Evolutionary conservation across 129 eudicot genomes (phyloP).

Genomic region (Flaveria trinervia): DNA sequence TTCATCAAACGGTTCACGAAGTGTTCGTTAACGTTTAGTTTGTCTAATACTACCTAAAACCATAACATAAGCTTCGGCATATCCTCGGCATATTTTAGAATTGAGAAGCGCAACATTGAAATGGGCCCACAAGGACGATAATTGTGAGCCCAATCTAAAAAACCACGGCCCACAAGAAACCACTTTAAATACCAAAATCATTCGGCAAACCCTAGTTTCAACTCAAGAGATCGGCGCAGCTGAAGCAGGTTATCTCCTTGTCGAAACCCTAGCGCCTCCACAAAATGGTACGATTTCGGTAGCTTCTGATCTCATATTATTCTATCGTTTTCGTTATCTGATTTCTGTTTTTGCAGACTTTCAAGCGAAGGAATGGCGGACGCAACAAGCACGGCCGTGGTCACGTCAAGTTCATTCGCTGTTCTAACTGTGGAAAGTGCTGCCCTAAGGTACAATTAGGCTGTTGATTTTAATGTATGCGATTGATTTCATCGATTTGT

Average conservation of each 20-base stretch:
- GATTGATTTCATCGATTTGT: neutral
- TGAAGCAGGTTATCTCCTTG: neutral
- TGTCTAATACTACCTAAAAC: too few relatives aligned
- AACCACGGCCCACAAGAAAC: neutral
- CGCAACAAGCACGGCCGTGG: constrained; percentile 94
- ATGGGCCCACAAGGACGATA: neutral
- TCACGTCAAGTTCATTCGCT: constrained; percentile 72
- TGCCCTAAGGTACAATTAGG: constrained; percentile 64
- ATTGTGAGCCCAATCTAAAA: neutral
- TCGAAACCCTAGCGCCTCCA: neutral
- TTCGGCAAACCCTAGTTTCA: constrained; percentile 29
- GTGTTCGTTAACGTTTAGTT: too few relatives aligned
- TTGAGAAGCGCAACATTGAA: too few relatives aligned
- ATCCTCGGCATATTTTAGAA: too few relatives aligned
- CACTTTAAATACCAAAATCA: neutral
- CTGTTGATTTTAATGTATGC: neutral
- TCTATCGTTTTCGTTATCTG: neutral
- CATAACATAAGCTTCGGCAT: too few relatives aligned
- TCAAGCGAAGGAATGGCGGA: constrained; percentile 87
- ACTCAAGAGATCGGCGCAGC: constrained; percentile 20
- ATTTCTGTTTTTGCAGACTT: constrained; percentile 46
- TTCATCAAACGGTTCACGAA: too few relatives aligned
- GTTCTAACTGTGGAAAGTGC: constrained; percentile 89
- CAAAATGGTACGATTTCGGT: constrained; percentile 23
- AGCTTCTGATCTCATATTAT: neutral